These are phyloP conservation scores for Aspergillus nanangensis DNA, from an alignment of 495 filamentous ascomycete genomes.

Conservation along the genomic window DNA sequence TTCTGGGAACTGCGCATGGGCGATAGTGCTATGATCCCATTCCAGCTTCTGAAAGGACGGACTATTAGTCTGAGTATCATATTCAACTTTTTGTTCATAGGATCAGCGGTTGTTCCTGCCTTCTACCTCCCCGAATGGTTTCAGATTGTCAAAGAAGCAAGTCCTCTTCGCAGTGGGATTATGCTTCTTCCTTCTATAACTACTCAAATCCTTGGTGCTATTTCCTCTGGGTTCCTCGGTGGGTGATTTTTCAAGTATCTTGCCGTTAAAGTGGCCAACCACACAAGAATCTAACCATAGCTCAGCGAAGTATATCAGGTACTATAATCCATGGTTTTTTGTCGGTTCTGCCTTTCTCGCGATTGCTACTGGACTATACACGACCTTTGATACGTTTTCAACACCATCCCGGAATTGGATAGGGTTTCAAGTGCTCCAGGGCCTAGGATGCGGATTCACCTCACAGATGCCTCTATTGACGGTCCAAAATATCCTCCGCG, in stretches of 20 bases:
- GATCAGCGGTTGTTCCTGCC: constrained; percentile 18
- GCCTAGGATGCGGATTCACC: constrained; percentile 40
- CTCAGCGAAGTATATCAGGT: constrained; percentile 16
- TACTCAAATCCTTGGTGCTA: constrained; percentile 3
- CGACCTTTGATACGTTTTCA: constrained; percentile 29
- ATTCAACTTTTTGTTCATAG: constrained; percentile 17
- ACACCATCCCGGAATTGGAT: constrained; percentile 24
- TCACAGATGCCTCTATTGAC: constrained; percentile 57
- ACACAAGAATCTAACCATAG: not conserved
- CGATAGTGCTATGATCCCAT: constrained; percentile 47
- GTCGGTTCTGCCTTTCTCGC: constrained; percentile 20
- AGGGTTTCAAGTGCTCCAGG: constrained; percentile 25
- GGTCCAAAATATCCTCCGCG: constrained; percentile 49
- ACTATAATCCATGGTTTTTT: constrained; percentile 32
- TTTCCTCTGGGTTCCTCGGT: constrained; percentile 8
- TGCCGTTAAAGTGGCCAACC: too few relatives aligned
- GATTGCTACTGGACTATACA: constrained; percentile 25
- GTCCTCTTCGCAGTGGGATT: constrained; percentile 22
- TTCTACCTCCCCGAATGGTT: constrained; percentile 36
- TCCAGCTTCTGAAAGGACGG: not conserved
- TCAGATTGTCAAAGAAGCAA: constrained; percentile 26
- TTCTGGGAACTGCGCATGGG: constrained; percentile 41
- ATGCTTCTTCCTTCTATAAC: constrained; percentile 13
- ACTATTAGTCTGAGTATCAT: constrained; percentile 8
- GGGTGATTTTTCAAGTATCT: not conserved